These are phyloP conservation scores for Pneumocystis carinii DNA, from an alignment of 1,139 yeast species.

Conservation along the genomic window DNA sequence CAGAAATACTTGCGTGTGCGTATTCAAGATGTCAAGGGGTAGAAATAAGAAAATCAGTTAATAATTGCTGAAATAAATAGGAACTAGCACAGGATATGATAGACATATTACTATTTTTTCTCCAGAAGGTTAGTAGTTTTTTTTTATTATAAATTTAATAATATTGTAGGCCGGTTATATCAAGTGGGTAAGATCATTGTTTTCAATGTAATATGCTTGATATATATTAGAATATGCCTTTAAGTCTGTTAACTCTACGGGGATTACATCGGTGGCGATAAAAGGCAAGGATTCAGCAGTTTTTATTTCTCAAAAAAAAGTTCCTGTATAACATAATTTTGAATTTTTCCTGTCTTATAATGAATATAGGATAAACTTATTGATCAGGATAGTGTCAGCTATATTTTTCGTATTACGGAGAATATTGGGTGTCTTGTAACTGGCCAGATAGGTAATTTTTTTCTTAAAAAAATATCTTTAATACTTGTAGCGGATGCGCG, in stretches of 20 bases:
- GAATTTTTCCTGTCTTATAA: not conserved
- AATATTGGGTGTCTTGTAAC: slow-evolving; percentile 81
- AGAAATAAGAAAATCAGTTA: not conserved
- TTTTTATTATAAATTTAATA: not conserved
- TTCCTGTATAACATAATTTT: slow-evolving; percentile 33
- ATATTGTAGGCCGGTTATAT: slow-evolving; percentile 71
- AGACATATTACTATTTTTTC: slow-evolving; percentile 97
- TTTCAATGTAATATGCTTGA: not conserved
- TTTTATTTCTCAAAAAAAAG: slow-evolving; percentile 82
- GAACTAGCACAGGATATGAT: slow-evolving; percentile 60
- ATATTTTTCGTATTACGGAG: slow-evolving; percentile 9
- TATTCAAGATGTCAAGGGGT: not conserved
- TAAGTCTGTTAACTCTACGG: slow-evolving; percentile 88
- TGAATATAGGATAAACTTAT: slow-evolving; percentile 9
- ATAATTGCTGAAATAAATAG: not conserved
- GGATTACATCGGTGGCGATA: slow-evolving; percentile 75
- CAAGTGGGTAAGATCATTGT: slow-evolving; percentile 49
- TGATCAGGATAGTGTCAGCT: slow-evolving; percentile 8
- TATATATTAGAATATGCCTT: slow-evolving; percentile 55
- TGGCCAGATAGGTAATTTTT: slow-evolving; percentile 32
- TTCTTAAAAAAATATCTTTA: not conserved
- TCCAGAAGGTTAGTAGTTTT: slow-evolving; percentile 29
- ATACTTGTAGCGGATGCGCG: slow-evolving; percentile 61
- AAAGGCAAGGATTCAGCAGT: slow-evolving; percentile 85
- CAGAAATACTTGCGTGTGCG: not conserved